Conservation (phyloP, 495 filamentous ascomycete species). For the Penicillium ochrochloron region DNA sequence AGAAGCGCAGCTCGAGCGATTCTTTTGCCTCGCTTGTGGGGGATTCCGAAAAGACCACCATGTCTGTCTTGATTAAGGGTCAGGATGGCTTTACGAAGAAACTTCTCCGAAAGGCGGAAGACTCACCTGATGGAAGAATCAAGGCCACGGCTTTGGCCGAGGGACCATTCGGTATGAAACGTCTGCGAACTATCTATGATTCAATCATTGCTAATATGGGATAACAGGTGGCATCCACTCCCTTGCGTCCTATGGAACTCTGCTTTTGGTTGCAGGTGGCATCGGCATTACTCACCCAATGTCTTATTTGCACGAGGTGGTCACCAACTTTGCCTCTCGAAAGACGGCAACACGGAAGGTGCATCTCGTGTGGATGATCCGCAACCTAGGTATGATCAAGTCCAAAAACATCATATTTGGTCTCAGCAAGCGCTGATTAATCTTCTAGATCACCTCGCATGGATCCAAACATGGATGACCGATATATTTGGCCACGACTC, state of each 20-base stretch:
- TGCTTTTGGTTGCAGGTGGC: slow-evolving; percentile 60
- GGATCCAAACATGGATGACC: slow-evolving; percentile 52
- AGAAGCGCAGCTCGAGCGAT: slow-evolving; percentile 40
- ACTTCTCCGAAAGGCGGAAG: slow-evolving; percentile 50
- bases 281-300: slow-evolving; percentile 66
- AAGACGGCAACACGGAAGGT: slow-evolving; percentile 50
- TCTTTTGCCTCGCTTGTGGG: slow-evolving; percentile 42
- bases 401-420: neutral
- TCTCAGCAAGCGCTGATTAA: slow-evolving; percentile 6
- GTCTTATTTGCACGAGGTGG: slow-evolving; percentile 56
- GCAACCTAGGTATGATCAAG: slow-evolving; percentile 38
- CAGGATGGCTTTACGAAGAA: slow-evolving; percentile 58
- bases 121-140: slow-evolving; percentile 45
- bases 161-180: slow-evolving; percentile 56
- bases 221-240: slow-evolving; percentile 50
- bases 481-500: slow-evolving; percentile 43
- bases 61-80: slow-evolving; percentile 60
- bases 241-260: slow-evolving; percentile 57
- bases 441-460: slow-evolving; percentile 44
- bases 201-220: neutral
- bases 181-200: neutral
- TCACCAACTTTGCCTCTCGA: slow-evolving; percentile 44
- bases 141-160: slow-evolving; percentile 55
- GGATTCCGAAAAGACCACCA: slow-evolving; percentile 40
- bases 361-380: slow-evolving; percentile 47